A percentile compares a stretch with the other conserved stretches of the same genome.
phyloP scores from a whole-genome alignment of 2,329 filamentous ascomycete species.

The Chaetomiaceae sp. region DNA sequence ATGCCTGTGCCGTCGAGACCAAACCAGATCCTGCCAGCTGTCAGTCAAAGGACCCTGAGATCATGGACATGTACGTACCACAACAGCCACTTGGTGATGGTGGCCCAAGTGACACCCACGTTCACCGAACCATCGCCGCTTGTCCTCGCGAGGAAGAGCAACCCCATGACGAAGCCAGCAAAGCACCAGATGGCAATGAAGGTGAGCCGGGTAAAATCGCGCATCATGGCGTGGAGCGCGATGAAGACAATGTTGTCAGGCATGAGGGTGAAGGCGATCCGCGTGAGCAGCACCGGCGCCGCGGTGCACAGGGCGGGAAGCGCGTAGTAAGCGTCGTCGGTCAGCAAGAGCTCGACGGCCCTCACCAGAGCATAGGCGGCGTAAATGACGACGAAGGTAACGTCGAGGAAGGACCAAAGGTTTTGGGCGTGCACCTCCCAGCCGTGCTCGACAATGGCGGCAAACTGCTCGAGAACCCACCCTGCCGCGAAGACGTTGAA shows the following conservation, averaged over 20 bases:
- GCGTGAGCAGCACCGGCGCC: slow-evolving; percentile 64
- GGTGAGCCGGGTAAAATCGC: slow-evolving; percentile 64
- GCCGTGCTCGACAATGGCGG: slow-evolving; percentile 61
- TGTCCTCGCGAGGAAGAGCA: slow-evolving; percentile 55
- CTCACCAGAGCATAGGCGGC: slow-evolving; percentile 57
- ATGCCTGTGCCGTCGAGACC: slow-evolving; percentile 62
- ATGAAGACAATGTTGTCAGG: slow-evolving; percentile 74
- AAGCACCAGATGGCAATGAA: slow-evolving; percentile 65
- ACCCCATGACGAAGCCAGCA: slow-evolving; percentile 64
- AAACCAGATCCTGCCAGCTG: slow-evolving; percentile 58
- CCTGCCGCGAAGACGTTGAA: slow-evolving; percentile 63
- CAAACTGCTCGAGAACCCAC: slow-evolving; percentile 64
- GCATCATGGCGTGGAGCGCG: slow-evolving; percentile 69
- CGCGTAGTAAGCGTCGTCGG: slow-evolving; percentile 48
- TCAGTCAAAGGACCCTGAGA: neutral
- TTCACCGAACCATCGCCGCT: slow-evolving; percentile 18
- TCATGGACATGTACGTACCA: slow-evolving; percentile 40
- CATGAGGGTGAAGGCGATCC: slow-evolving; percentile 68
- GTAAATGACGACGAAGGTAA: slow-evolving; percentile 64
- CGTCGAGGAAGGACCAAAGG: slow-evolving; percentile 69
- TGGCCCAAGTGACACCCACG: slow-evolving; percentile 37
- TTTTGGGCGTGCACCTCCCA: slow-evolving; percentile 69
- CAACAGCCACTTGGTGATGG: slow-evolving; percentile 71
- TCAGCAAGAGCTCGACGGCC: slow-evolving; percentile 48
- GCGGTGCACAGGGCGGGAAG: slow-evolving; percentile 62